Base-by-base conservation (phyloP, 2,329 filamentous ascomycete genomes). In the Ophiostoma sp. region DNA sequence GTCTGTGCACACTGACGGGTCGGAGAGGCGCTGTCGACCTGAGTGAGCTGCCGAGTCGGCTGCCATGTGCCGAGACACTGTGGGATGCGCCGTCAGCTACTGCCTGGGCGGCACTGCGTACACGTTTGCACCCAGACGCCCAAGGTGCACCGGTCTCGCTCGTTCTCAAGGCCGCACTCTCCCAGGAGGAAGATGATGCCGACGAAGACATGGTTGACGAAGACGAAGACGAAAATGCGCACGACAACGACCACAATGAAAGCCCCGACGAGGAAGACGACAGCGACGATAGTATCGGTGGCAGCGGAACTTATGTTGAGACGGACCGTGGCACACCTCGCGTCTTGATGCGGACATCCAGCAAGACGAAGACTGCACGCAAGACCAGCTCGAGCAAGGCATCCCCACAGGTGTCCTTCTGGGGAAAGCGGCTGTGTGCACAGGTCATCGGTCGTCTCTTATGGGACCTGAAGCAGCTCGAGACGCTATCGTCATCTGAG, bases 391-490 rank as follows among this genome's bases (percentile, higher is more conserved):
- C 50, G 1, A 22, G 15, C 19, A 61, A 28, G 22, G 2, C 68
- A 1, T 59, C 50, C 1, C 52, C 69, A 0, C 52, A 70, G 5
- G 50, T 76, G 4, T 75, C 76, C 1, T 77, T 73, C 7, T 81
- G 79, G 79, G 78, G 76, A 33, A 79, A 78, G 71, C 76, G 80
- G 8, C 52, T 81, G 11, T 80, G 78, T 45, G 74, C 75, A 4
- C 79, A 80, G 66, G 73, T 80, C 2, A 78, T 81, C 9, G 79
- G 79, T 8, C 78, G 79, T 5, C 74, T 80, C 17, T 76, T 81
- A 0, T 80, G 78, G 77, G 79, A 80, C 52, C 50, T 81, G 45
- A 79, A 78, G 57, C 77, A 80, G 68, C 73, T 80, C 19, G 77
- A 80, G 55, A 76, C 77, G 9, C 72, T 80, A 6, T 76, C 79